Base-by-base conservation (phyloP, 345 rosid genomes). In the Leavenworthia alabamica region DNA sequence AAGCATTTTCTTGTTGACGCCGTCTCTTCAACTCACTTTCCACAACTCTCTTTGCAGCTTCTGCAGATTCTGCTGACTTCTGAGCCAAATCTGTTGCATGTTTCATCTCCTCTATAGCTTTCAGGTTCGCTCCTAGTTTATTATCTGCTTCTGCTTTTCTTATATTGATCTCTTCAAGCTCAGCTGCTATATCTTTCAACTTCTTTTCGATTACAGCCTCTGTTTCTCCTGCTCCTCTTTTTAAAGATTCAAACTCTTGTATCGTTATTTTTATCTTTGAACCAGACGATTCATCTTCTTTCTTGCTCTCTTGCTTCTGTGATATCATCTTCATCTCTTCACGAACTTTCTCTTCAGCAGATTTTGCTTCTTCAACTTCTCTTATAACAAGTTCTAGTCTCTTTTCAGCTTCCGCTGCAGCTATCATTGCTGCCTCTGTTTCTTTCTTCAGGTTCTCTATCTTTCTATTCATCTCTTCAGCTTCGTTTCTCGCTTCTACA, bases 11-110 rank as follows among this genome's bases (percentile, higher is more conserved):
- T 64, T 80, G 65, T 57, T 83, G 70, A 15, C 82, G 86, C 84
- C 86, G 72, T 65, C 62, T 85, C n/a, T 4, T 49, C 56, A 93
- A 90, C 60, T 93, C 96, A 20, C 60, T 79, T 50, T 87, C 84
- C 5, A 93, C 77, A 31, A 70, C 76, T 13, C 23, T 76, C 72
- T 82, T 78, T 3, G 94, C 97, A 0, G 91, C 81, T 61, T 83
- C 86, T 4, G 97, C 88, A 51, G 64, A 67, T 43, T 84, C 83
- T 10, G 87, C 86, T 20, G 92, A 79, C 71, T 72, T 86, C 72
- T 85, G 57, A 29, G 97, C 99, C 42, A 81, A 26, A 1, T 81
- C 96, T 1, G 85, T 89, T 6, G 89, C 96, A 6, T 75, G 72
- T 28, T 85, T 71, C 56, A 89, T 82, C 73, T 87, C 90, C 71